Evolutionary conservation across 2,329 filamentous ascomycete species (phyloP).

Genomic region (Botrytis cinerea): DNA sequence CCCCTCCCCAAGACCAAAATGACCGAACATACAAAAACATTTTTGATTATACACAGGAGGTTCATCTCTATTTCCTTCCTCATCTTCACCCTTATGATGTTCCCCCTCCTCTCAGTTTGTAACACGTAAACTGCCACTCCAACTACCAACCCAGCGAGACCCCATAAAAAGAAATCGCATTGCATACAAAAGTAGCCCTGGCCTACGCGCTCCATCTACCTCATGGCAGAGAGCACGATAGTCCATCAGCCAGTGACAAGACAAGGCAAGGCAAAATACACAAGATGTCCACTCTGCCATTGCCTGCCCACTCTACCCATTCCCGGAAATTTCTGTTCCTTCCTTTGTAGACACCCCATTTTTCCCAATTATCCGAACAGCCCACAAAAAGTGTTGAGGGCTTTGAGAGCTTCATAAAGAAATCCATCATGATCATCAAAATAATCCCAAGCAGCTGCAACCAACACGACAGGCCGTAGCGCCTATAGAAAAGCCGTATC

Average conservation of each 20-base stretch:
- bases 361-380: conserved; percentile 15
- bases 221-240: conserved; percentile 19
- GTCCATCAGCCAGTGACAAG: conserved; percentile 9
- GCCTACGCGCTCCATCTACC: conserved; percentile 16
- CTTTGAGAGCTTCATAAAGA: conserved; percentile 23
- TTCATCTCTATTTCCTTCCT: conserved; percentile 1
- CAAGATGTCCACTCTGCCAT: conserved; percentile 11
- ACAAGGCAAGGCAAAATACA: conserved; percentile 5
- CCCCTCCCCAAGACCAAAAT: neutral
- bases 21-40: conserved; percentile 14
- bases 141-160: neutral
- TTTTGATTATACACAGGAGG: conserved; percentile 23
- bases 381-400: conserved; percentile 9
- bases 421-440: conserved; percentile 26
- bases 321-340: conserved; percentile 13
- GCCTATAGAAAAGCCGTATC: conserved; percentile 18
- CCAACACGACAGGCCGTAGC: conserved; percentile 18
- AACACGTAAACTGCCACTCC: neutral
- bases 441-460: conserved; percentile 19
- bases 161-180: conserved; percentile 8
- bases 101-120: conserved; percentile 1
- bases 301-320: neutral
- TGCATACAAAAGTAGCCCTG: conserved; percentile 12
- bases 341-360: conserved; percentile 21
- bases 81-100: neutral